A percentile compares a stretch with the other conserved stretches of the same genome.
Conservation (phyloP, 73 alveolate genomes). For the Stentor roeselii region DNA sequence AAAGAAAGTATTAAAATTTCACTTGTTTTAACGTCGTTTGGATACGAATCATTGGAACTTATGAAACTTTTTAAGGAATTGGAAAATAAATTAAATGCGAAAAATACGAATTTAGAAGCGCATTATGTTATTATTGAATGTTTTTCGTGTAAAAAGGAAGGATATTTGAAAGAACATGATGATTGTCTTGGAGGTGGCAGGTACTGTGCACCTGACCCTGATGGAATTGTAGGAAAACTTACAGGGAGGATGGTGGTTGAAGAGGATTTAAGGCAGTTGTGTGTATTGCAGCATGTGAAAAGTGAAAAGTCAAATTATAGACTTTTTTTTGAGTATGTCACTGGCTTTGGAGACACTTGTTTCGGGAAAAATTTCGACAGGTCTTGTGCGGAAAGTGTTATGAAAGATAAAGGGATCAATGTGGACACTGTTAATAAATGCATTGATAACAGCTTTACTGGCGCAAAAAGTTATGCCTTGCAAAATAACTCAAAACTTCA, state of each 20-base stretch:
- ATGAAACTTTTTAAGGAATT: slow-evolving; percentile 25
- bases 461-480: slow-evolving; percentile 17
- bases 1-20: background rate
- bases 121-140: slow-evolving; percentile 31
- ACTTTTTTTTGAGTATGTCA: slow-evolving; percentile 28
- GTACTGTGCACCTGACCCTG: slow-evolving; percentile 55
- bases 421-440: slow-evolving; percentile 26
- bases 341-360: background rate
- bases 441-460: slow-evolving; percentile 22
- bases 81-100: slow-evolving; percentile 21
- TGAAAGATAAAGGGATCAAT: slow-evolving; percentile 23
- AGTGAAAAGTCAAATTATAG: slow-evolving; percentile 27
- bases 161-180: slow-evolving; percentile 2
- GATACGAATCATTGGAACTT: slow-evolving; percentile 14
- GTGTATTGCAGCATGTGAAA: slow-evolving; percentile 45
- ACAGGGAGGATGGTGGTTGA: slow-evolving; percentile 60
- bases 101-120: slow-evolving; percentile 31
- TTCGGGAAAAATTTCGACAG: background rate
- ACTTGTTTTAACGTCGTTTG: background rate
- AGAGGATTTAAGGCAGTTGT: slow-evolving; percentile 77
- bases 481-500: slow-evolving; percentile 33
- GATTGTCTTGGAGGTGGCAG: slow-evolving; percentile 50
- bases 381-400: slow-evolving; percentile 24
- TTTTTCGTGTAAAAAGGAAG: slow-evolving; percentile 8
- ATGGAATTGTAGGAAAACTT: slow-evolving; percentile 33